These are phyloP conservation scores for Lycium ferocissimum DNA, from an alignment of 257 asterid species.

Conservation along the genomic window DNA sequence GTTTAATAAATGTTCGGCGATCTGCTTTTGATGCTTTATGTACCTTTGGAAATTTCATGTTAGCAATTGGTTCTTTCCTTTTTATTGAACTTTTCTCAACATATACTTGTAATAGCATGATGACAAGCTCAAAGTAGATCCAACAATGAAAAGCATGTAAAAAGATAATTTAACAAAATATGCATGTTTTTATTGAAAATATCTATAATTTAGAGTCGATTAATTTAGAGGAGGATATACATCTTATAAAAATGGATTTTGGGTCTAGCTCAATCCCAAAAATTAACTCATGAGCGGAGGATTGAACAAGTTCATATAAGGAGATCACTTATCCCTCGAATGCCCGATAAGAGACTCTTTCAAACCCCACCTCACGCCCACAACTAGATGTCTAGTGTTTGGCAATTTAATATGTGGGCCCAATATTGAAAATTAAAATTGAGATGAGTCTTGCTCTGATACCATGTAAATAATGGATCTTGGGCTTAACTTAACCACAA, in stretches of 20 bases:
- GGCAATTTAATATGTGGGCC: too few relatives aligned
- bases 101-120: neutral
- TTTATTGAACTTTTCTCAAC: neutral
- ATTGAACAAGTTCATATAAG: too few relatives aligned
- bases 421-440: too few relatives aligned
- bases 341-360: too few relatives aligned
- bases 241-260: neutral
- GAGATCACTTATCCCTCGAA: too few relatives aligned
- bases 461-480: too few relatives aligned
- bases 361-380: too few relatives aligned
- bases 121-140: neutral
- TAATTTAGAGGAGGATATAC: neutral
- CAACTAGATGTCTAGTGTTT: too few relatives aligned
- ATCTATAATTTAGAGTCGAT: neutral
- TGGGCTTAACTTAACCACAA: too few relatives aligned
- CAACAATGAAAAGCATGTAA: neutral
- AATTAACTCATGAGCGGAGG: too few relatives aligned
- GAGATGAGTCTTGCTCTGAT: too few relatives aligned
- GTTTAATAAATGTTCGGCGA: neutral
- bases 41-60: neutral
- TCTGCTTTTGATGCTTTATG: neutral
- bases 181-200: neutral
- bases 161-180: neutral
- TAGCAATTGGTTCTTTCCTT: neutral
- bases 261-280: too few relatives aligned